Evolutionary conservation across 495 filamentous ascomycete genomes (phyloP).

Genomic region (Lepraria neglecta): DNA sequence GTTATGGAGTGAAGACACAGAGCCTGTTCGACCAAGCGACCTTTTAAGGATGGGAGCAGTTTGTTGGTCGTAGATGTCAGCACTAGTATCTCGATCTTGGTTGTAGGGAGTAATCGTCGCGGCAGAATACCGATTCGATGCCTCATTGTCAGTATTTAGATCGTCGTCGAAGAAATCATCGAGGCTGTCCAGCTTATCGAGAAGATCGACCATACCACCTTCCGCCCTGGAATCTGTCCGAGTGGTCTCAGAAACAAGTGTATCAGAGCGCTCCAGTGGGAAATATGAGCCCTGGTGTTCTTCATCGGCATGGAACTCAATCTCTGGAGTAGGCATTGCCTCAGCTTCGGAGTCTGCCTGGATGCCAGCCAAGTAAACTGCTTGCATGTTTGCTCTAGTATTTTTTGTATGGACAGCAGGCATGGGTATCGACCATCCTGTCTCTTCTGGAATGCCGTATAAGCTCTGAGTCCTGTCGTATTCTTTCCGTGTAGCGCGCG

Average conservation of each 20-base stretch:
- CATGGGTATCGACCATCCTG: slow-evolving; percentile 93
- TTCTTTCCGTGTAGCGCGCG: slow-evolving; percentile 79
- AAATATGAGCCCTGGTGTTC: slow-evolving; percentile 75
- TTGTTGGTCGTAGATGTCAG: slow-evolving; percentile 88
- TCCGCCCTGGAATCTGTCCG: slow-evolving; percentile 50
- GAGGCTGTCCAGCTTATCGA: slow-evolving; percentile 83
- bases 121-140: slow-evolving; percentile 52
- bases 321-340: slow-evolving; percentile 68
- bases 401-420: slow-evolving; percentile 79
- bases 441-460: slow-evolving; percentile 93
- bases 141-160: slow-evolving; percentile 40
- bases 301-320: slow-evolving; percentile 88
- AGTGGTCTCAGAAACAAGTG: slow-evolving; percentile 85
- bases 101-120: slow-evolving; percentile 56
- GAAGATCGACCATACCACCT: slow-evolving; percentile 74
- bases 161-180: slow-evolving; percentile 90
- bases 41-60: slow-evolving; percentile 86
- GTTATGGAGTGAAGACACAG: slow-evolving; percentile 69
- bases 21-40: slow-evolving; percentile 64
- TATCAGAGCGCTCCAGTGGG: slow-evolving; percentile 66
- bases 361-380: slow-evolving; percentile 85
- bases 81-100: slow-evolving; percentile 62
- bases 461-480: slow-evolving; percentile 90
- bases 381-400: slow-evolving; percentile 88
- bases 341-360: slow-evolving; percentile 53